Evolutionary conservation across 2,329 filamentous ascomycete genomes (phyloP), one percentile per base, ranked within the genome.

Genomic region (Tolypocladium nubicola): DNA sequence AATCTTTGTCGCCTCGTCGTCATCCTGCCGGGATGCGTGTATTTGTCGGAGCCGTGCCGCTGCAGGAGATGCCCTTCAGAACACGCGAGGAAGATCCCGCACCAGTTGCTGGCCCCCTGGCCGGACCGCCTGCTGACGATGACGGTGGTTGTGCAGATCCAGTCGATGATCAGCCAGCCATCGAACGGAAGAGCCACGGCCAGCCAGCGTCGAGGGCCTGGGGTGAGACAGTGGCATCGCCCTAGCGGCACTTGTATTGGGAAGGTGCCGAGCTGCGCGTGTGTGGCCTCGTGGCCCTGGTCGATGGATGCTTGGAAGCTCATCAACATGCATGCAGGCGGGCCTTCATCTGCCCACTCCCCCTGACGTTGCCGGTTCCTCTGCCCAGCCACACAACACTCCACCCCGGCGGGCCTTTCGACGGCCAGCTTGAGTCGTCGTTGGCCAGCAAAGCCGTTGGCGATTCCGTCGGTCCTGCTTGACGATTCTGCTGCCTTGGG

Each of bases 181-280:
- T 50, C 47, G n/a, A 21, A 13, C 16, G 7, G 16, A 39, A 38
- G 33, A 47, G 23, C 47, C 47, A 50, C 33, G 33, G 5, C 50
- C 13, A 11, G 23, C 23, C n/a, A n/a, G 21, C 21, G n/a, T n/a
- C 26, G 6, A 35, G 19, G 19, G n/a, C 35, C 33, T 39, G 50
- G 37, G 30, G 39, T 37, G 40, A 45, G 53, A 54, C 40, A 39
- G 23, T 52, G 26, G 35, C 50, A 52, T 19, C 38, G 52, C 56
- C 50, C 16, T 43, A 57, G 56, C 56, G 52, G 56, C 56, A 57
- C 56, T 57, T 56, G 37, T 37, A 57, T 59, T 58, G 57, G 57
- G 57, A 59, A 59, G 55, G 55, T 54, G 57, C 55, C 55, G 57
- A 57, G 52, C 41, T 33, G 57, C 55, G 35, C 21, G 26, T 38